Base-by-base conservation (phyloP, 179 eudicot genomes). In the Gypsophila paniculata region DNA sequence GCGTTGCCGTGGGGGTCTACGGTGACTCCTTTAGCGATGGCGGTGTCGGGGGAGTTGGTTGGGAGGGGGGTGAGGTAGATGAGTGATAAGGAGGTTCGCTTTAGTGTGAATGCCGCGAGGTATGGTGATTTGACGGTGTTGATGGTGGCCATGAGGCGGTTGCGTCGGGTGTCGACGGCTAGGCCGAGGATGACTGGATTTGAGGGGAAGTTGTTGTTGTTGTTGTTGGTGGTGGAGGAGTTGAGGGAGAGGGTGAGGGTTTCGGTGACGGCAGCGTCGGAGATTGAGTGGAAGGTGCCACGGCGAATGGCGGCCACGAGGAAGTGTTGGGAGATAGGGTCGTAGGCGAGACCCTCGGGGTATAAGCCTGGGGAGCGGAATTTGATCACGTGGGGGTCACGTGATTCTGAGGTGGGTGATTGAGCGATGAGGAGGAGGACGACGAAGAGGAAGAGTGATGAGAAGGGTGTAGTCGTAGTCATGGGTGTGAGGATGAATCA, bases 181-280 rank as follows among this genome's bases (percentile, higher is more conserved):
- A 88, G 72, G 73, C 91, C 91, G 72, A 85, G 77, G 78, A 72
- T 72, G 22, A 62, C 46, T 52, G 82, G 59, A 44, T 72, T 68
- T 7, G 58, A 32, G 17, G 62, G 69, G 9, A 75, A 23, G 7
- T 61, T n/a, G n/a, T n/a, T n/a, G n/a, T n/a, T n/a, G n/a, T n/a
- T n/a, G n/a, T n/a, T n/a, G n/a, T n/a, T 34, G n/a, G 15, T n/a
- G 13, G 18, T 2, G 61, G 76, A 17, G 17, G 74, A 84, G 6
- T 34, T 80, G 38, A 72, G 82, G 38, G 79, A 79, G 64, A 62
- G 85, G 63, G 85, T 82, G 66, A 62, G 85, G 65, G 85, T 64
- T 70, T 82, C 81, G 82, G 72, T 75, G 61, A 84, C 89, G 81
- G 79, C 86, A 66, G 94, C 87, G 69, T 90, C 98, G 76, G 98